These are phyloP conservation scores for Millerago galiae DNA, from an alignment of 805 yeast species.

Conservation along the genomic window DNA sequence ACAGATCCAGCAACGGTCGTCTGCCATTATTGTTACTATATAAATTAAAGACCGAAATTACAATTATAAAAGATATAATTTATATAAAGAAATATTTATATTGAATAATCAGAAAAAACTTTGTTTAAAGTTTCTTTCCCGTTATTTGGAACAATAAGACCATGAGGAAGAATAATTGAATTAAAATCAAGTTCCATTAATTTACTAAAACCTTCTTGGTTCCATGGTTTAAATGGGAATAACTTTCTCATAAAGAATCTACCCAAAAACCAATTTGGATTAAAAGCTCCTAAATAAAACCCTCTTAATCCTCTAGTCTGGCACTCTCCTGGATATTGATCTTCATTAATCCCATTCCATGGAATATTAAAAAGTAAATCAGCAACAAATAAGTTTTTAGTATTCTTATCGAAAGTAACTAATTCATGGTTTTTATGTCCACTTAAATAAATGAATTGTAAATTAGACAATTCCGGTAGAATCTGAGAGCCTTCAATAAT, in stretches of 20 bases:
- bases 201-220: constrained; percentile 9
- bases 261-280: constrained; percentile 28
- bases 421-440: constrained; percentile 54
- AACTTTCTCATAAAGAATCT: constrained; percentile 24
- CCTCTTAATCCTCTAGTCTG: constrained; percentile 38
- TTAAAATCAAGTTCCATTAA: constrained; percentile 36
- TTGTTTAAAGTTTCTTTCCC: constrained; percentile 25
- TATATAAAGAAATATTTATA: too few species aligned
- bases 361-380: constrained; percentile 58
- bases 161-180: constrained; percentile 53
- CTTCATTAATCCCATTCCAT: constrained; percentile 42
- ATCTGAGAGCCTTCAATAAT: constrained; percentile 28
- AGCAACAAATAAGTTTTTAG: constrained; percentile 49
- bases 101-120: constrained; percentile 4
- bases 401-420: constrained; percentile 39
- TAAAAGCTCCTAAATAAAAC: too few species aligned
- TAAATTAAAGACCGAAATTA: not conserved
- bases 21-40: not conserved
- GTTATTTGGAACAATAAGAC: constrained; percentile 42
- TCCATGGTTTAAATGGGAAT: constrained; percentile 12
- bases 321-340: constrained; percentile 34
- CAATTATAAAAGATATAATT: too few species aligned
- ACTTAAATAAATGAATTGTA: constrained; percentile 54
- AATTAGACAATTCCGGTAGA: constrained; percentile 35
- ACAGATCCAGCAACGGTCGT: constrained; percentile 17